Conservation (phyloP, 169 alveolate species). For the Plasmodium relictum region DNA sequence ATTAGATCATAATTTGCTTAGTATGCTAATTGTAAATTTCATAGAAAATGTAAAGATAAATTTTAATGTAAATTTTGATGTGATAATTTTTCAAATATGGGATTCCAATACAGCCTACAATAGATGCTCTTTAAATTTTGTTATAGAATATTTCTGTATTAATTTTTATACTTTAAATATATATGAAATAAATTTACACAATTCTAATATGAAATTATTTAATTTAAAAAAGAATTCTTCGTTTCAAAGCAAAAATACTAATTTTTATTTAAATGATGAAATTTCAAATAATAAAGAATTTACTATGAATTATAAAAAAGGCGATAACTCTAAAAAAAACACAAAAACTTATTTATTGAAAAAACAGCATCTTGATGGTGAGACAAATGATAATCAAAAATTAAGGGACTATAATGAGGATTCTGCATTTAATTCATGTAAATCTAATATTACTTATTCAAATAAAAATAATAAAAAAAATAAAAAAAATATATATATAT, state of each 20-base stretch:
- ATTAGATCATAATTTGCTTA: constrained; percentile 21
- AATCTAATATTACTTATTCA: not conserved
- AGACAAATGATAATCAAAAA: not conserved
- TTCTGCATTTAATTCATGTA: not conserved
- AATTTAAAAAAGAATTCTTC: constrained; percentile 2
- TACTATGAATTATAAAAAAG: not conserved
- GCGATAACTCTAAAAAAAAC: not conserved
- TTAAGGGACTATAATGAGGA: not conserved
- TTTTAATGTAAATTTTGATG: constrained; percentile 40
- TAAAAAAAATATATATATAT: constrained; percentile 5
- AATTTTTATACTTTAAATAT: constrained; percentile 36
- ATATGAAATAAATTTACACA: constrained; percentile 29
- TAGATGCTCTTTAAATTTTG: constrained; percentile 75
- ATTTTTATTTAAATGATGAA: not conserved
- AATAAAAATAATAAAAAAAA: not conserved
- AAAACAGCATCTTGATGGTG: not conserved
- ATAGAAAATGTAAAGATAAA: constrained; percentile 48
- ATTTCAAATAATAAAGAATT: not conserved
- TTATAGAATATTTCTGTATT: constrained; percentile 45
- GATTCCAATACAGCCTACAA: constrained; percentile 73
- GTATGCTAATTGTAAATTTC: constrained; percentile 50
- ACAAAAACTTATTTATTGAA: not conserved
- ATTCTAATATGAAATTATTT: not conserved
- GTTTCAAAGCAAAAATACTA: not conserved
- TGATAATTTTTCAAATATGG: constrained; percentile 66